Percentiles rank a stretch among this genome's conserved stretches.
Evolutionary conservation across 345 rosid genomes (phyloP).

Genomic region (Citropsis articulata): DNA sequence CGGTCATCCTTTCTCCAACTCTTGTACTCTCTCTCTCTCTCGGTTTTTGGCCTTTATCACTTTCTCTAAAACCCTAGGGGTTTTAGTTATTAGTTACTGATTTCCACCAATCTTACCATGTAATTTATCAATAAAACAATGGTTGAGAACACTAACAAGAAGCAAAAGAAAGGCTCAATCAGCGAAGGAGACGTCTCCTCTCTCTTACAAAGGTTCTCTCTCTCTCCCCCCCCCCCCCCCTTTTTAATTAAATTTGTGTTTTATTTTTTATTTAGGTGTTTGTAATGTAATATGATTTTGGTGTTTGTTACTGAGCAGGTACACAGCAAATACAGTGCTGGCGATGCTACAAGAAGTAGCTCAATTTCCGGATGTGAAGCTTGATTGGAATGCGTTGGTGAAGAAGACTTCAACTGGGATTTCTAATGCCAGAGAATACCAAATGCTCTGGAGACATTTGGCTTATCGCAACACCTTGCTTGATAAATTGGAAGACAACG

Average conservation of each 20-base stretch:
- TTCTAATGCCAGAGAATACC: constrained; percentile 68
- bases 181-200: constrained; percentile 67
- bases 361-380: constrained; percentile 36
- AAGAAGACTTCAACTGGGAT: constrained; percentile 68
- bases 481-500: constrained; percentile 47
- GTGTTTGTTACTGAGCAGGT: constrained; percentile 31
- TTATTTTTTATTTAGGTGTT: neutral
- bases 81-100: constrained; percentile 19
- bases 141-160: constrained; percentile 45
- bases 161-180: constrained; percentile 47
- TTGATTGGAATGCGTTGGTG: constrained; percentile 66
- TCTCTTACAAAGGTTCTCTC: constrained; percentile 61
- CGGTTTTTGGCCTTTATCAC: neutral
- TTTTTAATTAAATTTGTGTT: neutral
- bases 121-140: constrained; percentile 31
- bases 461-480: constrained; percentile 58
- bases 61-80: constrained; percentile 38
- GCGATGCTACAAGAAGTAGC: constrained; percentile 64
- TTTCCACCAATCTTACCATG: constrained; percentile 26
- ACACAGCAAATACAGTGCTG: constrained; percentile 51
- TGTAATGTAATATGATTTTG: neutral
- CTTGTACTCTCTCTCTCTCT: neutral
- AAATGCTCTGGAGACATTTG: constrained; percentile 91
- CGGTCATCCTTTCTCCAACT: neutral
- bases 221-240: neutral